Conservation (phyloP, 495 filamentous ascomycete genomes). For the Neurospora tetrasperma region DNA sequence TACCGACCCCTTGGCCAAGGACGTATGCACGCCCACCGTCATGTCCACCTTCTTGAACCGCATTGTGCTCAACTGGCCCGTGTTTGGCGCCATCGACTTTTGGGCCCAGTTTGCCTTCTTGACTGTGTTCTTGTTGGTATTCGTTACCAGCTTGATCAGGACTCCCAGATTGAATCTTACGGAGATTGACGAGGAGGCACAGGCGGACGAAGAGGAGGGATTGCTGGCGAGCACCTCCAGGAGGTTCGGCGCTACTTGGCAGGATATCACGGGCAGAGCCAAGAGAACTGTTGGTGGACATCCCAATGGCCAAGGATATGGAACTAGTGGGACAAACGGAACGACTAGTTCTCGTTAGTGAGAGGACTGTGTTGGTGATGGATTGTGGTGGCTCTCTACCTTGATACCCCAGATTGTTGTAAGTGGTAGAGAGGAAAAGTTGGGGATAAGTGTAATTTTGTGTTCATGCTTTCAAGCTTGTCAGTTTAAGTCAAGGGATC, state of each 20-base stretch:
- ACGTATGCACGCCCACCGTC: constrained; percentile 82
- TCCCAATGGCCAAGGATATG: constrained; percentile 6
- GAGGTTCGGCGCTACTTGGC: constrained; percentile 74
- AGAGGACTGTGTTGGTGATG: background rate
- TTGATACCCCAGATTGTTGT: background rate
- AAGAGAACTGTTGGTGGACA: background rate
- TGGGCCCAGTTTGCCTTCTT: constrained; percentile 93
- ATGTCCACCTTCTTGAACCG: constrained; percentile 88
- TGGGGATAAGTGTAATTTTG: background rate
- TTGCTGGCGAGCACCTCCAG: constrained; percentile 72
- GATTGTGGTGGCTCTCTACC: background rate
- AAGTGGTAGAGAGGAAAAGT: background rate
- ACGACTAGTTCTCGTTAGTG: background rate
- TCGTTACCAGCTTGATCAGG: constrained; percentile 64
- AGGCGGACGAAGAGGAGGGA: constrained; percentile 92
- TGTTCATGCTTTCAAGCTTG: background rate
- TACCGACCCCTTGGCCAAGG: constrained; percentile 47
- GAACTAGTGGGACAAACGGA: constrained; percentile 7
- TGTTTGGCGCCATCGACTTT: constrained; percentile 88
- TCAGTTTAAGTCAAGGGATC: background rate
- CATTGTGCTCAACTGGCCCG: constrained; percentile 88
- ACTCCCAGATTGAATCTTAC: constrained; percentile 65
- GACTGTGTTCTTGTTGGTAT: constrained; percentile 68
- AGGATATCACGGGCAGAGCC: constrained; percentile 59
- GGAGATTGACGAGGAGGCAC: constrained; percentile 75